Evolutionary conservation across 768 basidiomycete species (phyloP).

Genomic region (Lactarius deliciosus): DNA sequence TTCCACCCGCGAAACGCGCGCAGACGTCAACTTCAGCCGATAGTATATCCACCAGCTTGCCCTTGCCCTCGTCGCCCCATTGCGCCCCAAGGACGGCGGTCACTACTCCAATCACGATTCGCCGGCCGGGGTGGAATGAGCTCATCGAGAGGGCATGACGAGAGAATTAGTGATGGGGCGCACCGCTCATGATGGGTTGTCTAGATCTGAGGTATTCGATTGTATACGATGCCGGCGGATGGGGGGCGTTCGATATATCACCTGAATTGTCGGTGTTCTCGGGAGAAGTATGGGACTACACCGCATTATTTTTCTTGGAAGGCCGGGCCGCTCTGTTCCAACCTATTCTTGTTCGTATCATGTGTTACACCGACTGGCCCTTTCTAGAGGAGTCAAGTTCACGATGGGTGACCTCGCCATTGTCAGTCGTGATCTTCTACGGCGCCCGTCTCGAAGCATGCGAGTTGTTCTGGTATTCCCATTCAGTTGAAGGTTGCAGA

Average conservation of each 20-base stretch:
- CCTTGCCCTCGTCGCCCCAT: constrained; percentile 94
- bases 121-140: not conserved
- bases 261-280: not conserved
- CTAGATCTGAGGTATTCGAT: not conserved
- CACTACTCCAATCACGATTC: constrained; percentile 36
- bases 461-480: not conserved
- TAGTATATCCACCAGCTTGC: constrained; percentile 96
- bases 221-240: constrained; percentile 10
- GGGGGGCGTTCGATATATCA: not conserved
- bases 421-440: not conserved
- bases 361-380: too few relatives aligned
- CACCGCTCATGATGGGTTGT: constrained; percentile 11
- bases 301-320: not conserved
- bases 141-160: not conserved
- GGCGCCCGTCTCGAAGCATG: not conserved
- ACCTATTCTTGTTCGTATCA: not conserved
- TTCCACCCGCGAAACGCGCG: constrained; percentile 95
- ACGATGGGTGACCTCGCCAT: not conserved
- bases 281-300: not conserved
- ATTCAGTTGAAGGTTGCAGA: not conserved
- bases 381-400: not conserved
- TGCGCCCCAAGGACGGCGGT: constrained; percentile 84
- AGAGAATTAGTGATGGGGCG: not conserved
- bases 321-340: constrained; percentile 10
- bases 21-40: constrained; percentile 88